Conservation (phyloP, 345 rosid genomes). For the Gossypium bickii region DNA sequence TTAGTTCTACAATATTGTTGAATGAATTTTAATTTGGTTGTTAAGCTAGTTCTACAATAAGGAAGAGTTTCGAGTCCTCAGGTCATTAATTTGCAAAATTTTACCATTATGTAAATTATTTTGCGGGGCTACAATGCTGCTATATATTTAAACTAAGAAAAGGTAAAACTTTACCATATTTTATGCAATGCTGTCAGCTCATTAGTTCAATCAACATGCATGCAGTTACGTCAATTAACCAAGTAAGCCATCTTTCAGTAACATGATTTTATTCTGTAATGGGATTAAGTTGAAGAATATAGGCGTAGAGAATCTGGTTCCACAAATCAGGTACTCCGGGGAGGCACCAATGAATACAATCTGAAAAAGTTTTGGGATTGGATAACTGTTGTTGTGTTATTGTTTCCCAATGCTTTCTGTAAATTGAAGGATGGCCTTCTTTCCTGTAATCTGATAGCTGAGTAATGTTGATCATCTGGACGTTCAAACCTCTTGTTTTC, state of each 20-base stretch:
- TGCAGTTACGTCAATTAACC: too few species aligned
- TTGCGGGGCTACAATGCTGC: too few species aligned
- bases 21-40: too few species aligned
- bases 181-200: too few species aligned
- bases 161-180: too few species aligned
- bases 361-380: conserved; percentile 62
- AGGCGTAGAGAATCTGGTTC: conserved; percentile 81
- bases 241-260: neutral
- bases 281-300: conserved; percentile 26
- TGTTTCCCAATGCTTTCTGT: conserved; percentile 69
- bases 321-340: conserved; percentile 95
- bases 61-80: too few species aligned
- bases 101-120: too few species aligned
- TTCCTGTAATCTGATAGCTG: conserved; percentile 74
- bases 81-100: too few species aligned
- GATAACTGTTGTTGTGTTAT: conserved; percentile 39
- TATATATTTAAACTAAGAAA: too few species aligned
- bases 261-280: neutral
- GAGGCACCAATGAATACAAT: conserved; percentile 93
- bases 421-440: conserved; percentile 70
- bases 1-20: too few species aligned
- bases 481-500: conserved; percentile 43
- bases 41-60: too few species aligned
- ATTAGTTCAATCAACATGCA: too few species aligned
- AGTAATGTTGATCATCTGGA: conserved; percentile 68